Percentiles rank a stretch among this genome's conserved stretches.
Conservation (phyloP, 257 asterid species). For the Lantana camara region DNA sequence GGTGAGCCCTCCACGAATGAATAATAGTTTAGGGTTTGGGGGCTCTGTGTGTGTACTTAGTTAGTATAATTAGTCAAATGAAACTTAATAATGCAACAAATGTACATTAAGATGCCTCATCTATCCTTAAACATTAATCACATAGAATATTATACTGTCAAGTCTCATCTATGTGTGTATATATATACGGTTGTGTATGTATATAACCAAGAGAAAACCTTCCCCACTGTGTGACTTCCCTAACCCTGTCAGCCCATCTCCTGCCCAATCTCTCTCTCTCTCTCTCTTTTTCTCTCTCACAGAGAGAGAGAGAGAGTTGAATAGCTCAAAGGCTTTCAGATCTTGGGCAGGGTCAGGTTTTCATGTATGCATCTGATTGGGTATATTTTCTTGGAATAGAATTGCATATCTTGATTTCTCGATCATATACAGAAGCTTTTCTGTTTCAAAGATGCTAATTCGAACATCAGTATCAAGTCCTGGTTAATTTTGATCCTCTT, state of each 20-base stretch:
- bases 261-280: not conserved
- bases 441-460: conserved; percentile 28
- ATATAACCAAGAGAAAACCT: not conserved
- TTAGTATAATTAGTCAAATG: no score
- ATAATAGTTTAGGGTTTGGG: no score
- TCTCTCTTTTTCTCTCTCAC: not conserved
- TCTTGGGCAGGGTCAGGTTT: conserved; percentile 1
- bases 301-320: no score
- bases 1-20: no score
- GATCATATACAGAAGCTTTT: not conserved
- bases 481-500: no score
- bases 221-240: conserved; percentile 14
- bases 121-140: no score
- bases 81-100: no score
- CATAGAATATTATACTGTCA: no score
- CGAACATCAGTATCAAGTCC: not conserved
- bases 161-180: not conserved
- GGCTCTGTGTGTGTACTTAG: no score
- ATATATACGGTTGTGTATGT: not conserved
- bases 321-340: not conserved
- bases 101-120: no score
- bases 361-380: not conserved
- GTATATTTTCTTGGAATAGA: not conserved
- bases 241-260: conserved; percentile 4
- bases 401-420: not conserved